Evolutionary conservation across 2,329 filamentous ascomycete species (phyloP).

Genomic region (Fusarium marasasianum): DNA sequence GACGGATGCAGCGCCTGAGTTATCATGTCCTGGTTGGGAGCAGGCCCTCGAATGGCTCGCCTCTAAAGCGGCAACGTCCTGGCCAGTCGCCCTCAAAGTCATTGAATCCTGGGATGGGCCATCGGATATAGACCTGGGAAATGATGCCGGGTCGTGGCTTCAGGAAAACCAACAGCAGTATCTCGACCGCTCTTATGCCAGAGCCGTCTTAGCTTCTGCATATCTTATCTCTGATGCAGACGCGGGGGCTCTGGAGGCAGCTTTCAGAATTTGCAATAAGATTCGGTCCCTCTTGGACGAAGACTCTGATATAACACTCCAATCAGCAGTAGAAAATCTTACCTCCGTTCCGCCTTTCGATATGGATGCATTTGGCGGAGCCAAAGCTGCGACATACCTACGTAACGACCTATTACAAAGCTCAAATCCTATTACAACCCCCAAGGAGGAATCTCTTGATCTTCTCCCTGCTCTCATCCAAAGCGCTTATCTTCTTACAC

Average conservation of each 20-base stretch:
- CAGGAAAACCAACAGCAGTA: slow-evolving; percentile 68
- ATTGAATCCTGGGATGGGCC: slow-evolving; percentile 80
- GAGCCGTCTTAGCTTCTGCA: slow-evolving; percentile 72
- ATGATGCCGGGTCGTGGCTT: slow-evolving; percentile 65
- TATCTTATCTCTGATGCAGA: slow-evolving; percentile 72
- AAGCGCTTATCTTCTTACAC: slow-evolving; percentile 66
- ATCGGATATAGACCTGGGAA: slow-evolving; percentile 73
- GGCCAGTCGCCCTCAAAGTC: slow-evolving; percentile 69
- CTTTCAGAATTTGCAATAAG: slow-evolving; percentile 68
- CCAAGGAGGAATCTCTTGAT: slow-evolving; percentile 62
- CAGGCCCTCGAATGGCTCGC: slow-evolving; percentile 74
- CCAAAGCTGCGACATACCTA: slow-evolving; percentile 45
- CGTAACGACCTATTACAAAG: slow-evolving; percentile 62
- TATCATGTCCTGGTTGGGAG: slow-evolving; percentile 71
- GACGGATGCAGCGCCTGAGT: slow-evolving; percentile 40
- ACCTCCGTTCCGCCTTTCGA: slow-evolving; percentile 49
- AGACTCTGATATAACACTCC: slow-evolving; percentile 63
- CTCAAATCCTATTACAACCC: slow-evolving; percentile 72
- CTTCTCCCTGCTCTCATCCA: slow-evolving; percentile 71
- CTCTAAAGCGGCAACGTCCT: slow-evolving; percentile 65
- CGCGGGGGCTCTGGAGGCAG: slow-evolving; percentile 65
- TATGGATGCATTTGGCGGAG: slow-evolving; percentile 24
- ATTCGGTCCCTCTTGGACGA: slow-evolving; percentile 66
- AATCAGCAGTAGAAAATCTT: slow-evolving; percentile 58
- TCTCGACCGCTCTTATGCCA: slow-evolving; percentile 72